Evolutionary conservation across 495 filamentous ascomycete genomes (phyloP).

Genomic region (Polyplosphaeria fusca): DNA sequence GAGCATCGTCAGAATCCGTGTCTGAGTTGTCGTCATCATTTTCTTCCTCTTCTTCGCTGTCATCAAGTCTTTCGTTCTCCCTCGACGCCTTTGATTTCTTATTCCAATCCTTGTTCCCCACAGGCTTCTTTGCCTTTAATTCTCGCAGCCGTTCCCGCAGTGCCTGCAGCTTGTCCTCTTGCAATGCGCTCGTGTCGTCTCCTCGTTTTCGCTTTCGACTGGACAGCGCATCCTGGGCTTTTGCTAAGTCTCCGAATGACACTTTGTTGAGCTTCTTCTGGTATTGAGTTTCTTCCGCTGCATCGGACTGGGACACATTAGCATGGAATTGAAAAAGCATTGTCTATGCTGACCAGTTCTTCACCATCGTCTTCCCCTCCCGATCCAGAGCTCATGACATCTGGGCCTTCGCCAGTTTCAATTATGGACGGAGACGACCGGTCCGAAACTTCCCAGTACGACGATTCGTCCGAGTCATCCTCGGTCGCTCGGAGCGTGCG

Average conservation of each 20-base stretch:
- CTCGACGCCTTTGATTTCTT: conserved; percentile 13
- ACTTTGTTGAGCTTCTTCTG: conserved; percentile 47
- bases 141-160: conserved; percentile 36
- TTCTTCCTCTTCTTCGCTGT: conserved; percentile 7
- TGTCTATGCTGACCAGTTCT: conserved; percentile 18
- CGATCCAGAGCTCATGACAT: conserved; percentile 17
- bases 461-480: conserved; percentile 31
- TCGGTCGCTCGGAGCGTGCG: conserved; percentile 28
- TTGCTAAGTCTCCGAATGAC: conserved; percentile 83
- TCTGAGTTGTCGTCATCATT: conserved; percentile 38
- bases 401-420: conserved; percentile 33
- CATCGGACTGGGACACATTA: conserved; percentile 31
- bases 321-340: neutral
- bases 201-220: conserved; percentile 49
- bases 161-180: conserved; percentile 38
- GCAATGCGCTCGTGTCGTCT: conserved; percentile 36
- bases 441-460: conserved; percentile 30
- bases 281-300: conserved; percentile 38
- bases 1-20: conserved; percentile 36
- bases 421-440: conserved; percentile 36
- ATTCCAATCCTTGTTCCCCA: neutral
- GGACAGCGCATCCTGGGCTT: conserved; percentile 70
- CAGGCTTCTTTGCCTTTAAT: conserved; percentile 33
- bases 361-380: conserved; percentile 22
- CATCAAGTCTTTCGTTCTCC: neutral